Percentiles rank a stretch among this genome's conserved stretches.
Evolutionary conservation across 2,329 filamentous ascomycete species (phyloP).

Genomic region (Fusarium lateritium): DNA sequence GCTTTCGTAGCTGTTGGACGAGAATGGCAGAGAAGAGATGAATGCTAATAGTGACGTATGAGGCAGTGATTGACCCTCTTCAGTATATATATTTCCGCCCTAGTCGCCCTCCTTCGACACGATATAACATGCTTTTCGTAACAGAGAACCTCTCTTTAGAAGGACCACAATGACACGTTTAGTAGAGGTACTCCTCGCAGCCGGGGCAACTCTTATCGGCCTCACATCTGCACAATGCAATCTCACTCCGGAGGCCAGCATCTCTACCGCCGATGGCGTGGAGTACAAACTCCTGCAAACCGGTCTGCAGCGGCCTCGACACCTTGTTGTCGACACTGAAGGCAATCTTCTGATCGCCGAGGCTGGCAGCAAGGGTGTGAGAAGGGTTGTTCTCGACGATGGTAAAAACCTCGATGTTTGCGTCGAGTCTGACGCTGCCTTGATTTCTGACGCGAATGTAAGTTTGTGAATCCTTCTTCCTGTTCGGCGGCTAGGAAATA

Average conservation of each 20-base stretch:
- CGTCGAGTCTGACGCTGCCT: constrained; percentile 11
- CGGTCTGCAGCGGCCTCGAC: constrained; percentile 11
- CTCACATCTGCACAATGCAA: constrained; percentile 11
- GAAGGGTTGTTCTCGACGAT: constrained; percentile 15
- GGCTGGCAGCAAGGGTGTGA: constrained; percentile 5
- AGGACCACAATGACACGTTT: constrained; percentile 5
- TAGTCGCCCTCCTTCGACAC: no score
- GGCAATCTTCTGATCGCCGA: constrained; percentile 16
- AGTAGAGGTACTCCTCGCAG: constrained; percentile 8
- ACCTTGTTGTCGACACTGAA: constrained; percentile 9
- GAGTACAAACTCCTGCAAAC: constrained; percentile 2
- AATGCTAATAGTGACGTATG: neutral
- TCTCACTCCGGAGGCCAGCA: neutral
- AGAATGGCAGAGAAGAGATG: no score
- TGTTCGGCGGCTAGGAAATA: accelerated
- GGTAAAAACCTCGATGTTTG: constrained; percentile 20
- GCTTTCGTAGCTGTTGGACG: no score
- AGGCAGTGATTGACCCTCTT: constrained; percentile 10
- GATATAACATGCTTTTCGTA: neutral
- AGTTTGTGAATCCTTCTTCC: neutral
- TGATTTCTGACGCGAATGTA: constrained; percentile 14
- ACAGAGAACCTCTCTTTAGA: accelerated
- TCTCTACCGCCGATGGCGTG: constrained; percentile 13
- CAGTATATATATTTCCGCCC: neutral
- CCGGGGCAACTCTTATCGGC: neutral